Percentiles rank a stretch among this genome's conserved stretches.
Evolutionary conservation across 305 asterid genomes (phyloP).

Genomic region (Fraxinus greggii): DNA sequence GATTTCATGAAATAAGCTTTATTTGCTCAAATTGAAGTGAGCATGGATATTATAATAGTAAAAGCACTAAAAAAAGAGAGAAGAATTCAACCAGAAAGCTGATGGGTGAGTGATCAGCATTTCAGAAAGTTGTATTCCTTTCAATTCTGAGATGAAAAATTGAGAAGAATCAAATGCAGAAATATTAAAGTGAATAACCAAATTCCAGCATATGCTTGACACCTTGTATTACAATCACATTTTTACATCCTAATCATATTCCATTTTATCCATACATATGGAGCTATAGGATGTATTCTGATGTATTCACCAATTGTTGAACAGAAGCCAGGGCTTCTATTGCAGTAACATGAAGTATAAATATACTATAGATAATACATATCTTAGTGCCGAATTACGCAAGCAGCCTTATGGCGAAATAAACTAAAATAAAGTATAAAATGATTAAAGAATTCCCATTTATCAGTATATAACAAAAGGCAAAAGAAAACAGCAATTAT

Average conservation of each 20-base stretch:
- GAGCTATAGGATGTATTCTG: neutral
- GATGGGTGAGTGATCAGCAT: neutral
- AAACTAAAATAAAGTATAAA: neutral
- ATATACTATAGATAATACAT: neutral
- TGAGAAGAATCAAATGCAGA: neutral
- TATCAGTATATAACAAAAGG: neutral
- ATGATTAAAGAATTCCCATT: neutral
- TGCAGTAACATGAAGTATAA: neutral
- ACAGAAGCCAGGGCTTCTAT: neutral
- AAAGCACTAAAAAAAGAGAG: neutral
- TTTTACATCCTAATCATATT: neutral
- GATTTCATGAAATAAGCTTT: neutral
- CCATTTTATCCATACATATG: neutral
- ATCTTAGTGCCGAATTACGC: neutral
- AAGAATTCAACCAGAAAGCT: neutral
- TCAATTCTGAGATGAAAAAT: neutral
- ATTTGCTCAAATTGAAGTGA: neutral
- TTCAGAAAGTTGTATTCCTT: neutral
- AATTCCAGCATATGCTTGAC: neutral
- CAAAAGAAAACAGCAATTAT: neutral
- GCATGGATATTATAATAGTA: neutral
- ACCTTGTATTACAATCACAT: neutral
- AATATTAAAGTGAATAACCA: neutral
- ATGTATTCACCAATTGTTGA: neutral
- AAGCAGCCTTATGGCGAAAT: neutral